These are phyloP conservation scores for Dictyostelium discoideum DNA, from an alignment of 78 protist species.

Conservation along the genomic window dicty_2.7 NC_007090.3:1518001-1518500, in stretches of 20 bases:
- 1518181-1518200: not conserved
- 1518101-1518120: constrained; percentile 47
- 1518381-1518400: constrained; percentile 51
- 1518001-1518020: constrained; percentile 68
- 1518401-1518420: constrained; percentile 59
- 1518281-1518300: not conserved
- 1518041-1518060: constrained; percentile 68
- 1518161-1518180: not conserved
- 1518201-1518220: not conserved
- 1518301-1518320: not conserved
- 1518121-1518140: constrained; percentile 6
- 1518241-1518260: not conserved
- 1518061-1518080: constrained; percentile 68
- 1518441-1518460: constrained; percentile 31
- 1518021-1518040: constrained; percentile 14
- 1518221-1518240: not conserved
- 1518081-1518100: constrained; percentile 29
- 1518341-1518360: constrained; percentile 61
- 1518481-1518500: constrained; percentile 40
- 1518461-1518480: constrained; percentile 47
- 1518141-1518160: not conserved
- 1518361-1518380: constrained; percentile 2
- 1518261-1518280: not conserved
- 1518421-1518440: constrained; percentile 57
- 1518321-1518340: constrained; percentile 30